phyloP scores from a whole-genome alignment of 345 rosid species.

The Leavenworthia alabamica region DNA sequence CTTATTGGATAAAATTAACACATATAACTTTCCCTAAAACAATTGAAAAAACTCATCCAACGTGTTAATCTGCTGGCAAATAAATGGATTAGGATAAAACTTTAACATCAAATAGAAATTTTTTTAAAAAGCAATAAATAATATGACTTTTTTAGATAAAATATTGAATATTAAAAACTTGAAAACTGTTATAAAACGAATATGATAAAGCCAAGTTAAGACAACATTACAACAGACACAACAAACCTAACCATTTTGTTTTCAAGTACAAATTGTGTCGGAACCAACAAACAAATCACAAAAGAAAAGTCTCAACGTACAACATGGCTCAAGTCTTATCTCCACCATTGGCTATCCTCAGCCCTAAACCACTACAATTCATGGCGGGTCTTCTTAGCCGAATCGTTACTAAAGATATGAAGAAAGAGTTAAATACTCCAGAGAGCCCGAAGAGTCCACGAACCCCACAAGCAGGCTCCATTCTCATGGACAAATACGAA shows the following conservation, averaged over 20 bases:
- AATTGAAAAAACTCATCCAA: background rate
- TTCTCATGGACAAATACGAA: constrained; percentile 73
- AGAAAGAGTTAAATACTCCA: constrained; percentile 7
- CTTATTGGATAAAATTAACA: constrained; percentile 5
- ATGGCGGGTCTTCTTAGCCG: constrained; percentile 18
- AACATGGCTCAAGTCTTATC: constrained; percentile 32
- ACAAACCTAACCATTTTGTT: constrained; percentile 18
- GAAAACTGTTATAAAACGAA: constrained; percentile 24
- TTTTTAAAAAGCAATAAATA: background rate
- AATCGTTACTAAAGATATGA: constrained; percentile 13
- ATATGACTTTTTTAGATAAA: constrained; percentile 19
- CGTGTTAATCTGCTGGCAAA: constrained; percentile 20
- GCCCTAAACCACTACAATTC: constrained; percentile 20
- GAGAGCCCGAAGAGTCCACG: constrained; percentile 28
- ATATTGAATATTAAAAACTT: background rate
- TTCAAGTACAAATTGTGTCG: background rate
- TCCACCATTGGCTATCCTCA: background rate
- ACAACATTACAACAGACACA: constrained; percentile 12
- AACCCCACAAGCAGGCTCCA: constrained; percentile 24
- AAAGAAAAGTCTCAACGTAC: background rate
- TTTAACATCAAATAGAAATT: background rate
- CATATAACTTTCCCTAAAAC: background rate
- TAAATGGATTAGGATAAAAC: constrained; percentile 22
- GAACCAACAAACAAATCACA: background rate
- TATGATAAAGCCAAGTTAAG: constrained; percentile 18